phyloP scores from a whole-genome alignment of 192 early-diverging fungal genomes.

The Podila epicladia region DNA sequence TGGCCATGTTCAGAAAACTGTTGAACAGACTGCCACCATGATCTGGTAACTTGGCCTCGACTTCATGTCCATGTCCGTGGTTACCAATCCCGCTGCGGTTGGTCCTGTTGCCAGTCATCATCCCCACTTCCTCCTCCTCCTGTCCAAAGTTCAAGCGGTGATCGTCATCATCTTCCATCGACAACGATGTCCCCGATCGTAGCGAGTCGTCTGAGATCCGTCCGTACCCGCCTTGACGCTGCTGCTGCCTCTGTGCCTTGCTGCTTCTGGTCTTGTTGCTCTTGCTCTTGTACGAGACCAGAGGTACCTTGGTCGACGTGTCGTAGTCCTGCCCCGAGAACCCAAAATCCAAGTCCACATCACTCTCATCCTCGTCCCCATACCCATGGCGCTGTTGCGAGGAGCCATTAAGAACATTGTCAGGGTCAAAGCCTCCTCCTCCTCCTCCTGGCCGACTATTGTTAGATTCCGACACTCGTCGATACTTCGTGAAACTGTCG shows the following conservation, averaged over 20 bases:
- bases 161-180: constrained; percentile 24
- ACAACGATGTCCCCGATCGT: constrained; percentile 8
- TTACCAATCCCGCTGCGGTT: constrained; percentile 50
- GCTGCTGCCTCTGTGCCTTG: constrained; percentile 10
- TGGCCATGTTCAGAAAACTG: constrained; percentile 87
- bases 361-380: constrained; percentile 13
- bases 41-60: constrained; percentile 52
- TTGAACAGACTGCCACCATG: constrained; percentile 65
- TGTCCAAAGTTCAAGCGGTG: constrained; percentile 22
- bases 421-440: constrained; percentile 13
- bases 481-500: constrained; percentile 21
- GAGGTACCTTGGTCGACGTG: constrained; percentile 27
- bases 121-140: constrained; percentile 43
- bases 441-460: constrained; percentile 4
- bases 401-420: neutral
- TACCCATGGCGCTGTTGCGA: neutral
- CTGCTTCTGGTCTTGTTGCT: neutral
- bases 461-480: neutral
- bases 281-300: constrained; percentile 26
- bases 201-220: constrained; percentile 49
- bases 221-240: constrained; percentile 31
- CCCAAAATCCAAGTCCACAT: constrained; percentile 21
- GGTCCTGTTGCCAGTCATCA: constrained; percentile 46
- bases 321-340: constrained; percentile 10
- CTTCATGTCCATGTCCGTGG: constrained; percentile 4